These are phyloP conservation scores for Scolecobasidium constrictum DNA, from an alignment of 2,329 filamentous ascomycete species.

Conservation along the genomic window DNA sequence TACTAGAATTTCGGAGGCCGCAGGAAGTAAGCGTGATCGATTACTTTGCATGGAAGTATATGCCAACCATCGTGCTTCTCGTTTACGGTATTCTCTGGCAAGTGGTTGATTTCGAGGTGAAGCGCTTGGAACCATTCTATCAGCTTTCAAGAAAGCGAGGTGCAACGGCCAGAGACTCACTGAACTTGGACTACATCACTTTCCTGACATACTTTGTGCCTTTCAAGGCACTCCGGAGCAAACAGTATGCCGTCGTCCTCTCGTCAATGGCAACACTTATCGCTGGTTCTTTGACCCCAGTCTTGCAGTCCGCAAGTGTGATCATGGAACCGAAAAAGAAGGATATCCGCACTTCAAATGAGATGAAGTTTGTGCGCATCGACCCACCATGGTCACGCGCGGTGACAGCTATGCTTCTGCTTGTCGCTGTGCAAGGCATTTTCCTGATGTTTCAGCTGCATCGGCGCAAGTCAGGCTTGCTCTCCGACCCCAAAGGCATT, in stretches of 20 bases:
- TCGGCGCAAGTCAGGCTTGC: slow-evolving; percentile 52
- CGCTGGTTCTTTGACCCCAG: slow-evolving; percentile 58
- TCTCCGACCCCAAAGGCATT: slow-evolving; percentile 60
- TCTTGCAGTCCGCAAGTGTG: slow-evolving; percentile 53
- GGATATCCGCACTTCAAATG: slow-evolving; percentile 30
- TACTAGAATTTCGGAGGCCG: slow-evolving; percentile 21
- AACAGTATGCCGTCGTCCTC: slow-evolving; percentile 57
- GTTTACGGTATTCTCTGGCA: slow-evolving; percentile 39
- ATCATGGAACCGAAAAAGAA: slow-evolving; percentile 43
- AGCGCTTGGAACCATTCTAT: slow-evolving; percentile 40
- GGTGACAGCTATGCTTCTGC: slow-evolving; percentile 43
- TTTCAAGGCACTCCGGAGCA: slow-evolving; percentile 47
- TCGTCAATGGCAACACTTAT: slow-evolving; percentile 55
- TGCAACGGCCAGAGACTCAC: slow-evolving; percentile 36
- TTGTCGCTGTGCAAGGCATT: slow-evolving; percentile 48
- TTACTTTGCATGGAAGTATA: slow-evolving; percentile 29
- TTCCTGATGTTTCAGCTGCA: slow-evolving; percentile 49
- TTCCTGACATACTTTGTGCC: slow-evolving; percentile 56
- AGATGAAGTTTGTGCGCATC: slow-evolving; percentile 45
- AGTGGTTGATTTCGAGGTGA: slow-evolving; percentile 39
- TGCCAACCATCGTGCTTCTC: slow-evolving; percentile 34
- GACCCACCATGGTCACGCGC: slow-evolving; percentile 50
- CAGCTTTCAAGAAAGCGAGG: slow-evolving; percentile 26
- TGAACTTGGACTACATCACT: slow-evolving; percentile 67
- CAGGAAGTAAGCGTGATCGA: slow-evolving; percentile 18